phyloP scores from a whole-genome alignment of 2,329 filamentous ascomycete genomes.

The Cordyceps cicadae region DNA sequence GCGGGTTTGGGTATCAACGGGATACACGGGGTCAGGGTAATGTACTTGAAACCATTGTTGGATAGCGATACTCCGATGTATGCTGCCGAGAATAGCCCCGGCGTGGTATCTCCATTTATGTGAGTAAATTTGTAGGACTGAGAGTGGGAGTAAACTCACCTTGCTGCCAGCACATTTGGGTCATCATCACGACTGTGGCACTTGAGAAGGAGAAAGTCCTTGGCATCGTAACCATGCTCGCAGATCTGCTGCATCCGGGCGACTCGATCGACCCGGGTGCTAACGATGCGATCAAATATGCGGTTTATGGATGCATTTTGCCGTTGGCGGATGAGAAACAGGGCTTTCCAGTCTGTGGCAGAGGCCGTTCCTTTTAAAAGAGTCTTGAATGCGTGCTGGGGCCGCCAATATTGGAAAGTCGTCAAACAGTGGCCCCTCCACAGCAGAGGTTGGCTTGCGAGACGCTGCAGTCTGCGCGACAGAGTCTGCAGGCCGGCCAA shows the following conservation, averaged over 20 bases:
- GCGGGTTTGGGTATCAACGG: conserved; percentile 31
- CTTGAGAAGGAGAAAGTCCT: conserved; percentile 70
- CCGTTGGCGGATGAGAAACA: conserved; percentile 51
- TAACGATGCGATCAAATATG: conserved; percentile 60
- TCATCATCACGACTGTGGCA: conserved; percentile 48
- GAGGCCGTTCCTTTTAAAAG: conserved; percentile 47
- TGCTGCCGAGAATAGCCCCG: conserved; percentile 63
- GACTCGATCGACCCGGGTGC: conserved; percentile 61
- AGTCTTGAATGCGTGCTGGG: conserved; percentile 48
- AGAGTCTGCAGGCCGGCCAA: conserved; percentile 41
- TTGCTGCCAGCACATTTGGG: conserved; percentile 70
- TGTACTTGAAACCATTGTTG: conserved; percentile 53
- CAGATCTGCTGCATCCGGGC: conserved; percentile 64
- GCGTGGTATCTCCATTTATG: conserved; percentile 57
- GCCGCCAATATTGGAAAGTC: conserved; percentile 68
- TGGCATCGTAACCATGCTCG: conserved; percentile 72
- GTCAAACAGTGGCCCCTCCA: conserved; percentile 70
- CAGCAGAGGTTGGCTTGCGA: conserved; percentile 64
- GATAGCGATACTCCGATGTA: conserved; percentile 74
- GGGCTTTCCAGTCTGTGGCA: conserved; percentile 63
- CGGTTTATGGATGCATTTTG: conserved; percentile 43
- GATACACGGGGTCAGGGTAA: conserved; percentile 24
- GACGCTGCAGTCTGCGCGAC: conserved; percentile 53
- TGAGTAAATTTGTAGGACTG: conserved; percentile 22
- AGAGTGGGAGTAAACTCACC: conserved; percentile 28